phyloP scores from a whole-genome alignment of 2,329 filamentous ascomycete species.

The Stemphylium lycopersici region DNA sequence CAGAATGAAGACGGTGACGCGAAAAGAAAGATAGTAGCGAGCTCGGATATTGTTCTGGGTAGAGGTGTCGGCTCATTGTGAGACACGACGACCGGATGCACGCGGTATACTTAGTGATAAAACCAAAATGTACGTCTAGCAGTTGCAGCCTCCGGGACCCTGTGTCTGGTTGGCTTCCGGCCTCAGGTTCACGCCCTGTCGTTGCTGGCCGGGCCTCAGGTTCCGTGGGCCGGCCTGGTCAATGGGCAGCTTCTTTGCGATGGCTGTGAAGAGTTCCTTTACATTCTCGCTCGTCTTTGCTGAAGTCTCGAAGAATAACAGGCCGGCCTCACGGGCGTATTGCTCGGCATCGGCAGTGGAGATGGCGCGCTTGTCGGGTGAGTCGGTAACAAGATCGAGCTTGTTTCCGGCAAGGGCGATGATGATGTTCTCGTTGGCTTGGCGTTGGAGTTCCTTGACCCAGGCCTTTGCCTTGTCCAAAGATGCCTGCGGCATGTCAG shows the following conservation, averaged over 20 bases:
- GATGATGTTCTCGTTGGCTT: conserved; percentile 99
- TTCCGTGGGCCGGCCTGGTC: conserved; percentile 95
- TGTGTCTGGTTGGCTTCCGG: conserved; percentile 66
- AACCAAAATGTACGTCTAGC: conserved; percentile 52
- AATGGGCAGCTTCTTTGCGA: conserved; percentile 95
- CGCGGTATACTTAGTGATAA: conserved; percentile 13
- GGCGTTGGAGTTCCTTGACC: conserved; percentile 98
- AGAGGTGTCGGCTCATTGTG: neutral
- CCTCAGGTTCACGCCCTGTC: conserved; percentile 70
- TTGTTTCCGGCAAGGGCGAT: conserved; percentile 96
- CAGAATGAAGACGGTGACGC: conserved; percentile 7
- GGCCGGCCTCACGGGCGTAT: conserved; percentile 89
- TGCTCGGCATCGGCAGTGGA: conserved; percentile 88
- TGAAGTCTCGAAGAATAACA: conserved; percentile 98
- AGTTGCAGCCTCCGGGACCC: conserved; percentile 66
- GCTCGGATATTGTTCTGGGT: neutral
- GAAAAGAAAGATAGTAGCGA: neutral
- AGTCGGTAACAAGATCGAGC: conserved; percentile 91
- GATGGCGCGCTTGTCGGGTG: conserved; percentile 95
- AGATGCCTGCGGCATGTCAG: conserved; percentile 70
- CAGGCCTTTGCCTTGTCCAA: conserved; percentile 99
- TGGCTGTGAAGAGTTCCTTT: conserved; percentile 91
- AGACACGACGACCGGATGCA: neutral
- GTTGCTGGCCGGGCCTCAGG: conserved; percentile 65
- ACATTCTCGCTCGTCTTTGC: conserved; percentile 98